A percentile compares a stretch with the other conserved stretches of the same genome.
phyloP scores from a whole-genome alignment of 805 yeast genomes.

The Saccharomycopsis fermentans region DNA sequence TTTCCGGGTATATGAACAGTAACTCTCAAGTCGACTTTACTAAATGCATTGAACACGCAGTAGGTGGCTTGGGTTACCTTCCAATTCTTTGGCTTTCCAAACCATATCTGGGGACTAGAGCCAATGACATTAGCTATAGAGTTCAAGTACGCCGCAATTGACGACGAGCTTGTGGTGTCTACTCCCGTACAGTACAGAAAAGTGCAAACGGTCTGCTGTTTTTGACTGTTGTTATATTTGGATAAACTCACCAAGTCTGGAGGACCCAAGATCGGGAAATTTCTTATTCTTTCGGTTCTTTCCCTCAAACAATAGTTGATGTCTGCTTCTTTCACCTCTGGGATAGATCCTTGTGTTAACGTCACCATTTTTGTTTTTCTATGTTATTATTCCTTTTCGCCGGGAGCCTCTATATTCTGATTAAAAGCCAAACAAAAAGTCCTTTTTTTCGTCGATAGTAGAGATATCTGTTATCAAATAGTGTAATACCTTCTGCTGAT shows the following conservation, averaged over 20 bases:
- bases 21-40: constrained; percentile 59
- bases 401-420: background rate
- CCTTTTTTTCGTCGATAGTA: too few species aligned
- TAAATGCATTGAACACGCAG: constrained; percentile 52
- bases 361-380: constrained; percentile 19
- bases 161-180: constrained; percentile 66
- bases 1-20: constrained; percentile 69
- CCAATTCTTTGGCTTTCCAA: constrained; percentile 62
- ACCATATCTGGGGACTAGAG: constrained; percentile 62
- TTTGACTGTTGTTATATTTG: constrained; percentile 30
- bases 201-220: constrained; percentile 53
- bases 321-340: constrained; percentile 51
- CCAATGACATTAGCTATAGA: constrained; percentile 53
- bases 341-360: constrained; percentile 51
- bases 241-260: constrained; percentile 47
- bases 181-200: constrained; percentile 66
- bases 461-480: too few species aligned
- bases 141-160: constrained; percentile 68
- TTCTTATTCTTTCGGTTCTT: constrained; percentile 48
- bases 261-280: constrained; percentile 62
- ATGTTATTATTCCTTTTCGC: background rate
- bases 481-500: too few species aligned
- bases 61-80: constrained; percentile 64
- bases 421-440: too few species aligned
- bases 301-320: constrained; percentile 53